Percentiles rank a stretch among this genome's conserved stretches.
Conservation (phyloP, 2,329 filamentous ascomycete species). For the Fusarium agapanthi region DNA sequence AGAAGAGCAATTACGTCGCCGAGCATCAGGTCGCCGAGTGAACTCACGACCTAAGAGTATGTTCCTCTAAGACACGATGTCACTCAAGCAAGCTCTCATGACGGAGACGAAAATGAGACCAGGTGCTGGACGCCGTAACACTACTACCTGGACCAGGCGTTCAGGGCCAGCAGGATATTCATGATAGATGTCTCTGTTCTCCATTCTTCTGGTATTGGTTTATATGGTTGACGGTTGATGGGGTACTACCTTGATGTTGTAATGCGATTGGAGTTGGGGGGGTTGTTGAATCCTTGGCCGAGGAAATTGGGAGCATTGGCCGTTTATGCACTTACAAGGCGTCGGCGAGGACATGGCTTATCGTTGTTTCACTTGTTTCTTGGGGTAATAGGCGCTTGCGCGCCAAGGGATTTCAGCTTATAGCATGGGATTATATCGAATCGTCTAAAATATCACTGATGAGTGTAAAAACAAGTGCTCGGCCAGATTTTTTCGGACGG, state of each 20-base stretch:
- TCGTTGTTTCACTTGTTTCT: slow-evolving; percentile 24
- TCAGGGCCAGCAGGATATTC: slow-evolving; percentile 33
- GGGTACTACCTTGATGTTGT: slow-evolving; percentile 35
- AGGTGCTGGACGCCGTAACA: slow-evolving; percentile 36
- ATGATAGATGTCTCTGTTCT: slow-evolving; percentile 39
- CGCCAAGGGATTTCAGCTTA: slow-evolving; percentile 37
- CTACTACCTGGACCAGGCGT: slow-evolving; percentile 43
- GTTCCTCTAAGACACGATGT: slow-evolving; percentile 52
- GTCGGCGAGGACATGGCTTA: slow-evolving; percentile 37
- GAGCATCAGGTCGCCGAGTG: slow-evolving; percentile 60
- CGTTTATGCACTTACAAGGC: slow-evolving; percentile 44
- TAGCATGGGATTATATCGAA: slow-evolving; percentile 41
- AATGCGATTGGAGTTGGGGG: slow-evolving; percentile 43
- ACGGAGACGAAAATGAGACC: slow-evolving; percentile 32
- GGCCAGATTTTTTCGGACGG: not conserved
- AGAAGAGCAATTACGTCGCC: slow-evolving; percentile 66
- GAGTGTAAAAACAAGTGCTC: not conserved
- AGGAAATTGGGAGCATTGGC: slow-evolving; percentile 37
- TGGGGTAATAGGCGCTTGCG: slow-evolving; percentile 33
- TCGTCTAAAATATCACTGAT: slow-evolving; percentile 23
- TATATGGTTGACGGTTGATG: slow-evolving; percentile 30
- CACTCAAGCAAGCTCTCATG: slow-evolving; percentile 2
- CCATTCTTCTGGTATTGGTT: slow-evolving; percentile 27
- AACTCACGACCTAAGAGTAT: slow-evolving; percentile 69
- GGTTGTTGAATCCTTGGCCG: slow-evolving; percentile 31